Conservation (phyloP, 1,139 yeast species). For the Hansenula anomala region DNA sequence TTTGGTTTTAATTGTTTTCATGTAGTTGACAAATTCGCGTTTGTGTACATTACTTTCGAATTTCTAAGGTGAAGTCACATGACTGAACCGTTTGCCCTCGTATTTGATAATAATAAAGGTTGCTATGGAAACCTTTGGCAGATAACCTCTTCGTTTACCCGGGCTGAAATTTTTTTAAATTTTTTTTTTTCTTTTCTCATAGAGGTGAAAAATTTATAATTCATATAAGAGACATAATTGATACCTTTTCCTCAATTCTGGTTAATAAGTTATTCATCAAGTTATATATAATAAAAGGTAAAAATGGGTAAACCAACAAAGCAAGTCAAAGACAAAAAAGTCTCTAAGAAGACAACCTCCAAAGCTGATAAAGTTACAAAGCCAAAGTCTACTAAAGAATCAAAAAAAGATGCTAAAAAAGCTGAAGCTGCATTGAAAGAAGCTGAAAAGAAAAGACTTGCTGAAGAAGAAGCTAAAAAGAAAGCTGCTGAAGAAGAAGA, state of each 20-base stretch:
- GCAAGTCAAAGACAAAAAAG: constrained; percentile 18
- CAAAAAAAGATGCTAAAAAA: constrained; percentile 28
- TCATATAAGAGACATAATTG: constrained; percentile 14
- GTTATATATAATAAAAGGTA: no score
- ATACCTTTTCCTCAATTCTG: no score
- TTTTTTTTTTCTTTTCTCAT: not conserved
- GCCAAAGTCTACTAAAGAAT: constrained; percentile 23
- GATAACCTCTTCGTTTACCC: not conserved
- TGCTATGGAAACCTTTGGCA: no score
- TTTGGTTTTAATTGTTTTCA: no score
- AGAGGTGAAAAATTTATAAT: constrained; percentile 9
- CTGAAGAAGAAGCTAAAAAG: constrained; percentile 23
- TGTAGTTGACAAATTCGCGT: no score
- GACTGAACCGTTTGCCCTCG: no score
- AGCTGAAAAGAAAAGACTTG: constrained; percentile 27
- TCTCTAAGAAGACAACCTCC: constrained; percentile 26
- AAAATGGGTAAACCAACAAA: constrained; percentile 22
- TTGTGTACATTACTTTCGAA: no score
- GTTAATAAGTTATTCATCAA: no score
- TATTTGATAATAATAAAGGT: no score
- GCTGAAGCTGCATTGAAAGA: constrained; percentile 29
- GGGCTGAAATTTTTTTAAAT: not conserved
- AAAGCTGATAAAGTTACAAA: constrained; percentile 13
- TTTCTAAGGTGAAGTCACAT: no score
- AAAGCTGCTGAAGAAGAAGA: constrained; percentile 22